Base-by-base conservation (phyloP, 2,329 filamentous ascomycete species). In the Pezicula neosporulosa region DNA sequence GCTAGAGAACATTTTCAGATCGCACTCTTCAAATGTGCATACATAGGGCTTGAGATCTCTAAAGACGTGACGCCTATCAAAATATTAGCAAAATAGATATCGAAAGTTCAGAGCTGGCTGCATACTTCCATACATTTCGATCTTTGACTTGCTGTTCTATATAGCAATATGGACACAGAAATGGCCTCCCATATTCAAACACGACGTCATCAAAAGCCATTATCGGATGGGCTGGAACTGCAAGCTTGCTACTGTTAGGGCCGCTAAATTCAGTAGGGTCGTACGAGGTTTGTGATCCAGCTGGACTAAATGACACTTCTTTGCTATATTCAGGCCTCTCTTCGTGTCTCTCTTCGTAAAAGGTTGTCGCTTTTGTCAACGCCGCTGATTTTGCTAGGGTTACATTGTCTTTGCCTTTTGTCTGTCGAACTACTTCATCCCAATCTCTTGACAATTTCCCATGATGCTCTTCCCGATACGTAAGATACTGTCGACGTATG, bases 11-110 rank as follows among this genome's bases (percentile, higher is more conserved):
- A 64, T 30, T 21, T 53, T 44, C 19, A 57, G n/a, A 4, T 64
- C 54, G 28, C 66, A 68, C 7, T 60, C 54, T 19, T 61, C 50
- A 19, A 60, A 58, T 13, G 65, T 67, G 56, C 66, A 67, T 2
- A 68, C 57, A 47, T 67, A 68, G 15, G 63, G 54, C 51, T 61
- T 63, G 1, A 67, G 54, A 44, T 67, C 65, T 15, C 50, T 48
- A 8, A 63, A 57, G 12, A 66, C 63, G 49, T 68, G 64, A 13
- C 54, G 53, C 30, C 64, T 63, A 42, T n/a, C 16, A 16, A 16
- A 21, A 19, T 27, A 4, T 41, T 36, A 21, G 12, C 19, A 33
- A 5, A 16, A 27, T 33, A 12, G 15, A 10, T 15, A 4, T 10
- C 18, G 16, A 36, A 35, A 47, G 33, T 9, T 16, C 12, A n/a